Conservation (phyloP, 257 asterid species). For the Solanum chiquidenum region DNA sequence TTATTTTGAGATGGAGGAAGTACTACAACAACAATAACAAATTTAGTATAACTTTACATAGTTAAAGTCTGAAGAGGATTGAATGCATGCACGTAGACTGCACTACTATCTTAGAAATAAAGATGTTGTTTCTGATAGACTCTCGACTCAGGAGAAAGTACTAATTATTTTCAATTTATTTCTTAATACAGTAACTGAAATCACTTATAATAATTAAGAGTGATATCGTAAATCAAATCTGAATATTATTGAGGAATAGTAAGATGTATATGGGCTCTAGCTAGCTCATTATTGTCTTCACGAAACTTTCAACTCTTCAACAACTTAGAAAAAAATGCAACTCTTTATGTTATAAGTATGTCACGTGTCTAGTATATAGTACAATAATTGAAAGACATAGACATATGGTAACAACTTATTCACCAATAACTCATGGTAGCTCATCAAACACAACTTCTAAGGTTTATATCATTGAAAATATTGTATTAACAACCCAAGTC, state of each 20-base stretch:
- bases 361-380: neutral
- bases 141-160: too few species aligned
- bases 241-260: too few species aligned
- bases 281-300: neutral
- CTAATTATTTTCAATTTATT: too few species aligned
- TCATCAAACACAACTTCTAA: neutral
- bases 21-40: too few species aligned
- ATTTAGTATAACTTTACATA: too few species aligned
- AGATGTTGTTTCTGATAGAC: too few species aligned
- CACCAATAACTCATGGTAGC: neutral
- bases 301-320: neutral
- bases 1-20: too few species aligned
- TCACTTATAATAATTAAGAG: too few species aligned
- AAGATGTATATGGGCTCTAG: neutral
- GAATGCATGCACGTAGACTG: too few species aligned
- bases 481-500: neutral
- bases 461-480: neutral
- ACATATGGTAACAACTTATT: neutral
- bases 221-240: too few species aligned
- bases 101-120: accelerated
- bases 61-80: too few species aligned
- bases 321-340: neutral
- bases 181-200: too few species aligned
- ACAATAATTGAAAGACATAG: neutral
- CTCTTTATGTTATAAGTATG: neutral